Base-by-base conservation (phyloP, 179 eudicot species). In the Actinidia polygama region DNA sequence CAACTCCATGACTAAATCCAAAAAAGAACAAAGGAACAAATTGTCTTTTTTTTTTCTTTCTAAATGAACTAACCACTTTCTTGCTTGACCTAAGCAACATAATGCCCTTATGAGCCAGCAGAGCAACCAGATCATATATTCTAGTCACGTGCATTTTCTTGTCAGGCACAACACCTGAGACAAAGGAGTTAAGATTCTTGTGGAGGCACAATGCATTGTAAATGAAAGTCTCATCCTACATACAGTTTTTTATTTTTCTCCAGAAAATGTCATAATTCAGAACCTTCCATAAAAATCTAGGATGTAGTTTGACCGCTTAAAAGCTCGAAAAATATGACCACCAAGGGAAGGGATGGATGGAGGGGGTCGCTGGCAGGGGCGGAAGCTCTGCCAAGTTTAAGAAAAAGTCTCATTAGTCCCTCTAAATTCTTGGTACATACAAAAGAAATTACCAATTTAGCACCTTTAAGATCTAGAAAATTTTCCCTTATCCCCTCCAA, bases 71-170 rank as follows among this genome's bases (percentile, higher is more conserved):
- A 18, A 95, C 98, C 99, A 80, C 85, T 92, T 82, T 97, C 98
- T 92, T 95, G 98, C 86, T 97, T 97, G 84, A 95, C 98, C 99
- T 98, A 96, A 30, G 94, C 98, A 84, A 93, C 98, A 82, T 96
- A 96, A 79, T 96, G 99, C 81, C 99, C 90, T 96, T 96, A 88
- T 96, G 99, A 67, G 98, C 95, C 85, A 96, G 87, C 73, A 96
- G 98, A 66, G 98, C 90, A 50, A 93, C 97, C 85, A 96, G 89
- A 86, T 96, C 98, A 79, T 96, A 96, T 73, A 96, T 84, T 74
- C 99, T 98, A 54, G 99, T 95, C 82, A 92, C 85, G 5, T 89
- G 93, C 89, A 85, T 84, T 82, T 89, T 90, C 82, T 91, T 90
- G 81, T 86, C 91, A 47, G 92, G 82, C 57, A 82, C 79, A 77